Conservation (phyloP, 495 filamentous ascomycete genomes). For the Aspergillus coremiiformis region DNA sequence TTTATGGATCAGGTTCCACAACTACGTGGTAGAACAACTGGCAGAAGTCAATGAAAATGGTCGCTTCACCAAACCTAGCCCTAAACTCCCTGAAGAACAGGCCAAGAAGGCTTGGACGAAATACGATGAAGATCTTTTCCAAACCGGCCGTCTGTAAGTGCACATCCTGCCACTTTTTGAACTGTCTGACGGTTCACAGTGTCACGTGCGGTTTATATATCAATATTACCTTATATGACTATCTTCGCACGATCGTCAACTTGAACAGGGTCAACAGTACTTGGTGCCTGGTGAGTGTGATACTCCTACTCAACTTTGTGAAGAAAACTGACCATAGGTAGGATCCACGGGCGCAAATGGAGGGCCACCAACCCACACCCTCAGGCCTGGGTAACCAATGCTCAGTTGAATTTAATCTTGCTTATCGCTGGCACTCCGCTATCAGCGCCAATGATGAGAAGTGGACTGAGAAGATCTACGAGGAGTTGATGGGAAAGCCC, state of each 20-base stretch:
- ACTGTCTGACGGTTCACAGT: constrained; percentile 15
- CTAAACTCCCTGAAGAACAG: constrained; percentile 40
- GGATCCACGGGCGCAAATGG: constrained; percentile 42
- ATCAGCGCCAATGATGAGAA: constrained; percentile 56
- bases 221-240: constrained; percentile 77
- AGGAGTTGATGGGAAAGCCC: constrained; percentile 48
- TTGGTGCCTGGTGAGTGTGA: constrained; percentile 60
- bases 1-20: constrained; percentile 55
- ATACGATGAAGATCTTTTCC: constrained; percentile 78
- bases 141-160: constrained; percentile 59
- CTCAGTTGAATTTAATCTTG: constrained; percentile 64
- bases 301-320: not conserved
- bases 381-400: constrained; percentile 64
- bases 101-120: constrained; percentile 57
- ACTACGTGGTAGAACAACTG: constrained; percentile 65
- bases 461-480: constrained; percentile 56
- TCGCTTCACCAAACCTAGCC: constrained; percentile 55
- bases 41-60: constrained; percentile 63
- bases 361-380: constrained; percentile 49
- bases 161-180: not conserved
- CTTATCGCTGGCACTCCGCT: constrained; percentile 66
- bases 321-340: constrained; percentile 4
- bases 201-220: constrained; percentile 78
- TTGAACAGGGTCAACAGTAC: constrained; percentile 67
- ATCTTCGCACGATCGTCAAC: constrained; percentile 78